A percentile compares a stretch with the other conserved stretches of the same genome.
phyloP scores from a whole-genome alignment of 306 rosid genomes.

The Vicia villosa region DNA sequence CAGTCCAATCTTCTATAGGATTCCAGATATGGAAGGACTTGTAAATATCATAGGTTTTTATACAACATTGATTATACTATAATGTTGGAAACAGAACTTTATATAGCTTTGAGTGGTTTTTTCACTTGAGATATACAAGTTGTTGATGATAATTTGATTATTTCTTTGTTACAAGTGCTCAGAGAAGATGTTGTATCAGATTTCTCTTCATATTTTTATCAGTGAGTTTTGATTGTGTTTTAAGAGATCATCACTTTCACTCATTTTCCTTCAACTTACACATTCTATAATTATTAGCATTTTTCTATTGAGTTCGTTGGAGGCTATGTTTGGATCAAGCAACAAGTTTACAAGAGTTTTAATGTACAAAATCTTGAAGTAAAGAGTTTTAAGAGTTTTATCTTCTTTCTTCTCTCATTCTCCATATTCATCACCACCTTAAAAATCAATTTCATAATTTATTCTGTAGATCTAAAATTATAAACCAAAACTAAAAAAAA shows the following conservation, averaged over 20 bases:
- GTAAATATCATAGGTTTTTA: slow-evolving; percentile 35
- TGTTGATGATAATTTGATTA: background rate
- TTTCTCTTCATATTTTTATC: background rate
- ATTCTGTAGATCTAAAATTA: too few relatives aligned
- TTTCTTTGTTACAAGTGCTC: background rate
- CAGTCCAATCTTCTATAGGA: background rate
- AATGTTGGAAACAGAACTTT: slow-evolving; percentile 12
- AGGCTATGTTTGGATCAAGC: background rate
- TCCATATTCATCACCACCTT: too few relatives aligned
- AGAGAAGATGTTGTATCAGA: background rate
- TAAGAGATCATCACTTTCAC: background rate
- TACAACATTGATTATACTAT: slow-evolving; percentile 14
- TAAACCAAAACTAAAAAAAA: too few relatives aligned
- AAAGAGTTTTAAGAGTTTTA: too few relatives aligned
- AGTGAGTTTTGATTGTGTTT: background rate
- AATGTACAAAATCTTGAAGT: too few relatives aligned
- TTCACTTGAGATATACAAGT: background rate
- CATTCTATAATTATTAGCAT: background rate
- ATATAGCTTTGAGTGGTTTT: background rate
- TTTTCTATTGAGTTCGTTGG: background rate
- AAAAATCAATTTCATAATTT: too few relatives aligned
- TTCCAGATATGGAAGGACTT: background rate
- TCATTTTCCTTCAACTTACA: background rate
- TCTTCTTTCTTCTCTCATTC: too few relatives aligned
- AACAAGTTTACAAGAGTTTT: too few relatives aligned